phyloP scores from a whole-genome alignment of 805 yeast species.

The Yamadazyma olivae region DNA sequence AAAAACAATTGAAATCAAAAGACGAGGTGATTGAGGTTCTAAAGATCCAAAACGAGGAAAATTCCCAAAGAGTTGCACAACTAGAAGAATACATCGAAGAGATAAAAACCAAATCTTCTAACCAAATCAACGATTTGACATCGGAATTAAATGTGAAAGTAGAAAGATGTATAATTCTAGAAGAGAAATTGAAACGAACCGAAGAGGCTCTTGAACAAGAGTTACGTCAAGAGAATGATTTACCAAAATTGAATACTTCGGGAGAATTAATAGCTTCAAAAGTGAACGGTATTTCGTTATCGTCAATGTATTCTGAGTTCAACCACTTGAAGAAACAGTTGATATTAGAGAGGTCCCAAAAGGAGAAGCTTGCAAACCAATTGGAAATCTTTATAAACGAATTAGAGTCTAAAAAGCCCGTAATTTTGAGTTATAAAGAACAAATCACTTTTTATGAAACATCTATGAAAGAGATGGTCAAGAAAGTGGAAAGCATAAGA shows the following conservation, averaged over 20 bases:
- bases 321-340: slow-evolving; percentile 63
- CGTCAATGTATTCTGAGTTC: slow-evolving; percentile 64
- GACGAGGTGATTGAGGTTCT: slow-evolving; percentile 58
- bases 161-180: slow-evolving; percentile 30
- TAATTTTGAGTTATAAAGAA: slow-evolving; percentile 62
- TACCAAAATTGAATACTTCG: slow-evolving; percentile 50
- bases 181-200: slow-evolving; percentile 36
- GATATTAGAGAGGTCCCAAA: slow-evolving; percentile 66
- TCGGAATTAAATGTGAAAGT: slow-evolving; percentile 27
- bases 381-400: slow-evolving; percentile 71
- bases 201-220: slow-evolving; percentile 41
- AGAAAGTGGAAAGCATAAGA: slow-evolving; percentile 49
- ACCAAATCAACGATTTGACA: slow-evolving; percentile 32
- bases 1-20: slow-evolving; percentile 46
- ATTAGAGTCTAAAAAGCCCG: slow-evolving; percentile 75
- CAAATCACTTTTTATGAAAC: slow-evolving; percentile 54
- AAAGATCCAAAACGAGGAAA: slow-evolving; percentile 50
- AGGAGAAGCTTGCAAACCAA: slow-evolving; percentile 66
- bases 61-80: slow-evolving; percentile 48
- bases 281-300: slow-evolving; percentile 53
- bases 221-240: slow-evolving; percentile 34
- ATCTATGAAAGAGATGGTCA: slow-evolving; percentile 51
- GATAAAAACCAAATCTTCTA: slow-evolving; percentile 35
- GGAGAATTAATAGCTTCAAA: slow-evolving; percentile 51
- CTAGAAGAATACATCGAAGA: slow-evolving; percentile 48